Conservation (phyloP, 2,329 filamentous ascomycete genomes). For the Tolypocladium sp. region DNA sequence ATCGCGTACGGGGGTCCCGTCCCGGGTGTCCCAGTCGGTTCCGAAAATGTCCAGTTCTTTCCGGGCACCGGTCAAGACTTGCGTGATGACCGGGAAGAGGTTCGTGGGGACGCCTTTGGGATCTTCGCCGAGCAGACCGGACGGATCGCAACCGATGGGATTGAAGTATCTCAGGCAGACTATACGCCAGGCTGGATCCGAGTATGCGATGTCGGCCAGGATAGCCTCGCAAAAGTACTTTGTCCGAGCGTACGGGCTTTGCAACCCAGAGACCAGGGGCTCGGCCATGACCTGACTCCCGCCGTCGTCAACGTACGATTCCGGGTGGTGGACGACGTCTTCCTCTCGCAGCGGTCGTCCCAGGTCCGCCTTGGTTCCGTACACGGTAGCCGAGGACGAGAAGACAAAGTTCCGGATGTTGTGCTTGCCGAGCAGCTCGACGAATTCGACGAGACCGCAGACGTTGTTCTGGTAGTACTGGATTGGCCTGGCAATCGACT, state of each 20-base stretch:
- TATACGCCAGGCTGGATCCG: conserved; percentile 54
- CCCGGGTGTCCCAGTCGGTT: conserved; percentile 54
- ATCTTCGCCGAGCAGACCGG: conserved; percentile 55
- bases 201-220: conserved; percentile 48
- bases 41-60: conserved; percentile 52
- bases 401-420: conserved; percentile 59
- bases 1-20: conserved; percentile 58
- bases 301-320: conserved; percentile 31
- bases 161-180: conserved; percentile 60
- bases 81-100: conserved; percentile 54
- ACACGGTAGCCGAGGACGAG: conserved; percentile 59
- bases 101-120: conserved; percentile 53
- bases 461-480: conserved; percentile 63
- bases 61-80: conserved; percentile 47
- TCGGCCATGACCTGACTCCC: conserved; percentile 17
- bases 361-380: conserved; percentile 43
- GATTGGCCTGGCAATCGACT: conserved; percentile 50
- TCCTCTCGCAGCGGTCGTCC: conserved; percentile 46
- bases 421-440: conserved; percentile 46
- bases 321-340: conserved; percentile 36
- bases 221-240: conserved; percentile 63
- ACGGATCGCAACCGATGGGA: conserved; percentile 56
- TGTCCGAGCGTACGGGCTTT: conserved; percentile 56
- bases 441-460: conserved; percentile 51
- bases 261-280: conserved; percentile 37